phyloP scores from a whole-genome alignment of 768 basidiomycete species.

The Tricholoma hemisulphureum region DNA sequence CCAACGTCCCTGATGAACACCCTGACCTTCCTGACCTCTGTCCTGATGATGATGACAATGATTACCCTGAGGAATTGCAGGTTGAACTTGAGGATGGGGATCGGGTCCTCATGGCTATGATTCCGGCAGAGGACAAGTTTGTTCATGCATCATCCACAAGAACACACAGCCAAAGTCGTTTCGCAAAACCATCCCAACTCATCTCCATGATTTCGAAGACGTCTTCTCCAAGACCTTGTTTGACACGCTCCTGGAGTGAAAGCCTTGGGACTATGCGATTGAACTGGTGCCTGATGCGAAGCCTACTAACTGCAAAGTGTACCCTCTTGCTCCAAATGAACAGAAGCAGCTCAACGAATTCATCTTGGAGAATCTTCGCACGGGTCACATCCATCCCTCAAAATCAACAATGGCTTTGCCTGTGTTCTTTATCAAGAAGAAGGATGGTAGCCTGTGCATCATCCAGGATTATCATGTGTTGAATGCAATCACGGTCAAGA shows the following conservation, averaged over 20 bases:
- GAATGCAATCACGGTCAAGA: background rate
- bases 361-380: background rate
- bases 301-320: slow-evolving; percentile 1
- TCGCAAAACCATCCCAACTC: too few species aligned
- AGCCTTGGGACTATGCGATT: slow-evolving; percentile 15
- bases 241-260: background rate
- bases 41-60: too few species aligned
- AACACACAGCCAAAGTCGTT: too few species aligned
- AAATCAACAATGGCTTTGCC: background rate
- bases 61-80: too few species aligned
- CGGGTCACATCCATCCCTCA: background rate
- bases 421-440: background rate
- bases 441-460: background rate
- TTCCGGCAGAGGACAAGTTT: too few species aligned
- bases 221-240: too few species aligned
- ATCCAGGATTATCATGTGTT: background rate
- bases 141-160: too few species aligned
- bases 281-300: slow-evolving; percentile 9
- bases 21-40: too few species aligned
- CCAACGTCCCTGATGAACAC: too few species aligned
- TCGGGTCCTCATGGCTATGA: too few species aligned
- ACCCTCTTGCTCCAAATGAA: slow-evolving; percentile 2
- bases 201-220: background rate
- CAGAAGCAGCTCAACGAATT: background rate
- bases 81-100: too few species aligned